phyloP scores from a whole-genome alignment of 495 filamentous ascomycete species.

The Lichenothelia convexa region DNA sequence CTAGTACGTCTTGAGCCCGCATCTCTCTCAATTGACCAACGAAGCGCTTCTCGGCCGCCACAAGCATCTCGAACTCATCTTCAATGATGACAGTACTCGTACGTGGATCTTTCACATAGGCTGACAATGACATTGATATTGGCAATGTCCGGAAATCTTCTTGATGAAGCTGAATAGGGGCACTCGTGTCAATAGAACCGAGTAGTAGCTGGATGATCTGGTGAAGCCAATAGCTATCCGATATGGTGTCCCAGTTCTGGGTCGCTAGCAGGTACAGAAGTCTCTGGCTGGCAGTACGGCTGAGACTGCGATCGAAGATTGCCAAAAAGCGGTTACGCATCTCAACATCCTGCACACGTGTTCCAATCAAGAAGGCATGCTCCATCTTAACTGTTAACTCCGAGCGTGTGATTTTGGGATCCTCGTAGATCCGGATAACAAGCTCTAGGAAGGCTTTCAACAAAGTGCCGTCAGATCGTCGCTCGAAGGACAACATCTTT shows the following conservation, averaged over 20 bases:
- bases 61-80: conserved; percentile 60
- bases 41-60: conserved; percentile 64
- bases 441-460: conserved; percentile 84
- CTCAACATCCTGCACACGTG: conserved; percentile 80
- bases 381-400: conserved; percentile 93
- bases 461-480: conserved; percentile 60
- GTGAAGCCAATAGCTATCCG: conserved; percentile 88
- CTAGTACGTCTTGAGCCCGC: conserved; percentile 67
- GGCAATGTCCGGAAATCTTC: conserved; percentile 70
- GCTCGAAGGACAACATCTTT: conserved; percentile 94
- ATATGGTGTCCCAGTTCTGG: conserved; percentile 95
- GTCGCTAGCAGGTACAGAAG: conserved; percentile 71
- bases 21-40: conserved; percentile 64
- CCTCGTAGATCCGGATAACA: conserved; percentile 93
- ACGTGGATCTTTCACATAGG: conserved; percentile 52
- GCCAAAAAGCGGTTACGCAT: conserved; percentile 92
- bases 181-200: conserved; percentile 74
- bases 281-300: conserved; percentile 66
- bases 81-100: conserved; percentile 59
- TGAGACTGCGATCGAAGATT: conserved; percentile 84
- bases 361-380: conserved; percentile 92
- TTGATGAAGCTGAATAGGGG: conserved; percentile 49
- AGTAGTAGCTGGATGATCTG: conserved; percentile 85
- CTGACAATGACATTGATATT: conserved; percentile 46
- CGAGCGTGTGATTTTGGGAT: conserved; percentile 81